These are phyloP conservation scores for Tetrahymena thermophila DNA, from an alignment of 73 alveolate species.

Conservation along the genomic window DNA sequence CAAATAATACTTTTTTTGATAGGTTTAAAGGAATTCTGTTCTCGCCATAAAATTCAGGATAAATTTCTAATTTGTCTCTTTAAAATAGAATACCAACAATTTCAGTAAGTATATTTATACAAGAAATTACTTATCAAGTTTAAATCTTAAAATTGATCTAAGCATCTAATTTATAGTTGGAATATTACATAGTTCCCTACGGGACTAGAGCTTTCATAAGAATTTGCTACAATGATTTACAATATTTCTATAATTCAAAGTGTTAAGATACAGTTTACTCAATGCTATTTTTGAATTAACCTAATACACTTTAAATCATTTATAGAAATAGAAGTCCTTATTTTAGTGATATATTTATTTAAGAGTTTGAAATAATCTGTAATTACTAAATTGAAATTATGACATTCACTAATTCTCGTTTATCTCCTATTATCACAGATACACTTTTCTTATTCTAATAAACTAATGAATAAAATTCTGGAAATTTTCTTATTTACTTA, in stretches of 20 bases:
- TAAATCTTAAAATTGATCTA: too few species aligned
- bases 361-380: not conserved
- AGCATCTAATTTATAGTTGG: too few species aligned
- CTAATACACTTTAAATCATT: not conserved
- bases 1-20: too few species aligned
- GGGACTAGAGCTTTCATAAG: not conserved
- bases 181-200: not conserved
- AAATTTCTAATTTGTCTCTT: not conserved
- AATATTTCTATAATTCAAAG: too few species aligned
- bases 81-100: not conserved
- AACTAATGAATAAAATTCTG: too few species aligned
- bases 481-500: not conserved
- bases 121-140: not conserved
- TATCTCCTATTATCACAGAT: not conserved
- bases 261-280: not conserved
- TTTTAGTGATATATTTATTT: not conserved
- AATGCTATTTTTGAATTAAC: not conserved
- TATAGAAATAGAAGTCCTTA: not conserved
- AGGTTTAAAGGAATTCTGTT: not conserved
- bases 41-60: not conserved
- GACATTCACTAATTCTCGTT: not conserved
- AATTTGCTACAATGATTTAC: not conserved
- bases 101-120: not conserved
- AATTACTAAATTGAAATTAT: not conserved
- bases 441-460: not conserved